phyloP scores from a whole-genome alignment of 495 filamentous ascomycete species.

The Cenococcum geophilum region DNA sequence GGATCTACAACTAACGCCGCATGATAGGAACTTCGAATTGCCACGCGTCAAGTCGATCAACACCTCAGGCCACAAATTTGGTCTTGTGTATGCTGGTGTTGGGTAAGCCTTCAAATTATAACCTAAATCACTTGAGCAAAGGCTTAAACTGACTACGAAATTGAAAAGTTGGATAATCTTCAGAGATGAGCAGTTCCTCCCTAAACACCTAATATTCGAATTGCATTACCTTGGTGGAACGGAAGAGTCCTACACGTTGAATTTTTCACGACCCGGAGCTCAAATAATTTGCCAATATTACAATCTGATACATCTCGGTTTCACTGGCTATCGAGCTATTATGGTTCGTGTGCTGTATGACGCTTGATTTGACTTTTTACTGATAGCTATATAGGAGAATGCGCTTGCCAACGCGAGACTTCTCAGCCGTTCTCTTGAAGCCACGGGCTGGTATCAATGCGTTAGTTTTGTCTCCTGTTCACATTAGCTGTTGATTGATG shows the following conservation, averaged over 20 bases:
- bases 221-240: slow-evolving; percentile 71
- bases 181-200: slow-evolving; percentile 57
- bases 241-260: slow-evolving; percentile 67
- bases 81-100: slow-evolving; percentile 64
- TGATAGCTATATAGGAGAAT: slow-evolving; percentile 43
- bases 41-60: slow-evolving; percentile 72
- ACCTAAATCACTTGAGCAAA: no score
- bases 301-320: slow-evolving; percentile 69
- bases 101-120: slow-evolving; percentile 44
- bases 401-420: slow-evolving; percentile 62
- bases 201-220: slow-evolving; percentile 67
- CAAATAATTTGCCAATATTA: slow-evolving; percentile 73
- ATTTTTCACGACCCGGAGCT: slow-evolving; percentile 67
- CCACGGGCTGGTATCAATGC: slow-evolving; percentile 63
- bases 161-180: not conserved
- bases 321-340: slow-evolving; percentile 56
- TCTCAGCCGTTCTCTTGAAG: slow-evolving; percentile 61
- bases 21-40: slow-evolving; percentile 54
- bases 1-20: not conserved
- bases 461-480: slow-evolving; percentile 13
- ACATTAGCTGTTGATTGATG: not conserved
- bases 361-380: not conserved
- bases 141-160: no score
- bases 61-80: slow-evolving; percentile 67
- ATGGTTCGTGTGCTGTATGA: slow-evolving; percentile 39